Conservation (phyloP, 257 asterid species). For the Catharanthus roseus region DNA sequence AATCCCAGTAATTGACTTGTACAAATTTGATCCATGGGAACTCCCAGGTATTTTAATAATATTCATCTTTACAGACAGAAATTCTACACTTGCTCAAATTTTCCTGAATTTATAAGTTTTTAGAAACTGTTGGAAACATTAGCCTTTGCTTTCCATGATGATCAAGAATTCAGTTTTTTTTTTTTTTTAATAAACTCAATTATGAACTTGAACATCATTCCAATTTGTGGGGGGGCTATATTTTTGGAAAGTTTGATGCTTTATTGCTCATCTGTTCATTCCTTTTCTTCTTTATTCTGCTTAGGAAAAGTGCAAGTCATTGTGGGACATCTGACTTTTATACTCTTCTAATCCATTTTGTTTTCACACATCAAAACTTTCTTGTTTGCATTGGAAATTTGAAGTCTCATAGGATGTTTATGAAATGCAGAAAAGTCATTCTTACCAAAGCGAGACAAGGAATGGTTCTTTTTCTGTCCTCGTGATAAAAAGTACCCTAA, state of each 20-base stretch:
- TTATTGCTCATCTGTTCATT: slow-evolving; percentile 15
- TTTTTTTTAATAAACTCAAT: too few species aligned
- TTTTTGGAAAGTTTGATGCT: slow-evolving; percentile 17
- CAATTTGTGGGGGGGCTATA: slow-evolving; percentile 1
- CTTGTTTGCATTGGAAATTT: neutral
- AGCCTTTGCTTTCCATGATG: neutral
- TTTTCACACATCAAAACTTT: neutral
- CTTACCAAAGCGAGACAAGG: slow-evolving; percentile 48
- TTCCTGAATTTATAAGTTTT: too few species aligned
- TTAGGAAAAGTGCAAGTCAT: slow-evolving; percentile 8
- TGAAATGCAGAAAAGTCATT: slow-evolving; percentile 45
- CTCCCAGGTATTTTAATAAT: slow-evolving; percentile 40
- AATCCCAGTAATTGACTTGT: slow-evolving; percentile 42
- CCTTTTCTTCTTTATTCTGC: slow-evolving; percentile 17
- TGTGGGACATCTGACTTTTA: slow-evolving; percentile 27
- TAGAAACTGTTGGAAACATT: neutral
- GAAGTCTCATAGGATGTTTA: neutral
- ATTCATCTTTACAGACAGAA: neutral
- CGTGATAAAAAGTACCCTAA: slow-evolving; percentile 52
- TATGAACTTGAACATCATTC: neutral
- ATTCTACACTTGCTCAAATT: too few species aligned
- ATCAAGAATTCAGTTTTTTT: neutral
- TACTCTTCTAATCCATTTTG: neutral
- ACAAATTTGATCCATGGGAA: slow-evolving; percentile 54
- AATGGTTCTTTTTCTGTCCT: slow-evolving; percentile 50